Evolutionary conservation across 176 grass and related monocot genomes (phyloP), one percentile per base, ranked within the genome.

Genomic region (Cenchrus americanus): DNA sequence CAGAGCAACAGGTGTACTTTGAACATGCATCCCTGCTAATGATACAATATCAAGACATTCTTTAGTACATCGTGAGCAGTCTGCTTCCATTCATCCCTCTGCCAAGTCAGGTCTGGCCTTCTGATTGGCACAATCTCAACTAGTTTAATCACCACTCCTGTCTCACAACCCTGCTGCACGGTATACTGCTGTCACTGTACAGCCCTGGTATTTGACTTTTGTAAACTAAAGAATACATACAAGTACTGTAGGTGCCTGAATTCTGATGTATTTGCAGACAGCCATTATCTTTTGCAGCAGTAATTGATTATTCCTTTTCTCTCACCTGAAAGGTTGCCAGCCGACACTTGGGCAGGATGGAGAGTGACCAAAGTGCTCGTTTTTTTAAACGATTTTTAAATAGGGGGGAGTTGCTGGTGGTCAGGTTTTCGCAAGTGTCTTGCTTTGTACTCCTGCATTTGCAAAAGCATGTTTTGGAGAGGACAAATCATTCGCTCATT

Each of bases 161-260:
- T 69, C 52, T 47, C 43, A 79, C 62, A 71, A 62, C 75, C 26
- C 55, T 53, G 61, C 43, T 62, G 53, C 62, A 42, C 54, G 50
- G 66, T 47, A 66, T 78, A 61, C 69, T 43, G 34, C 19, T 65
- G 30, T 26, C 24, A 14, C n/a, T 66, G 82, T 55, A 19, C 70
- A 78, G 3, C 55, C 57, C 47, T 78, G 14, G 66, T 78, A 86
- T 86, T 86, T 90, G 83, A 90, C 84, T 83, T 86, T 52, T 79
- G 42, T 67, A 43, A 17, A 22, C 47, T 79, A 67, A 40, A 78
- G 82, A 73, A 79, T 62, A 67, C 23, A 30, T n/a, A 12, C 78
- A 72, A 0, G 12, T 12, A n/a, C n/a, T n/a, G n/a, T n/a, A 51
- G 21, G 7, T 1, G 19, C 79, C 65, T 63, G 10, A 13, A 6